phyloP scores from a whole-genome alignment of 108 stramenopile genomes.

The Aurantiochytrium sp. region DNA sequence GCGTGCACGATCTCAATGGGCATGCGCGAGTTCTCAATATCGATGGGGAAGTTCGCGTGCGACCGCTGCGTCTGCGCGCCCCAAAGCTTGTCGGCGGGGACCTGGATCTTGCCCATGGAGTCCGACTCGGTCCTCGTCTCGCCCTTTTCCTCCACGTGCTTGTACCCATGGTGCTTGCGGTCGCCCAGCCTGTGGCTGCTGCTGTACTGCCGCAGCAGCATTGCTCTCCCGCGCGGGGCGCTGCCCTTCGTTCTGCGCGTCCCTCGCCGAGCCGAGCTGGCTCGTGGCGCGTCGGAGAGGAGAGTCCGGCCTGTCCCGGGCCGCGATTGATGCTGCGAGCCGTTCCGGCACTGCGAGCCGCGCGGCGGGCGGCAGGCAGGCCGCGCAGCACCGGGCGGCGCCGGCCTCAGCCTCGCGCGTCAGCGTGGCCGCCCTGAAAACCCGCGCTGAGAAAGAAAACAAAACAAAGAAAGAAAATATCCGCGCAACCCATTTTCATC shows the following conservation, averaged over 20 bases:
- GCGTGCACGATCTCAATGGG: conserved; percentile 82
- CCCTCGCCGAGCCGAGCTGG: neutral
- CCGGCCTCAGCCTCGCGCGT: too few relatives aligned
- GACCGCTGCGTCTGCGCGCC: conserved; percentile 88
- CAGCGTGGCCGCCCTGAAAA: too few relatives aligned
- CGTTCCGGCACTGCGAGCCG: too few relatives aligned
- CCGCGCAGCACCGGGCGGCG: too few relatives aligned
- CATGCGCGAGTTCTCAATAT: conserved; percentile 82
- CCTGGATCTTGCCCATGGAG: conserved; percentile 52
- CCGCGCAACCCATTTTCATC: too few relatives aligned
- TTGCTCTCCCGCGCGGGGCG: too few relatives aligned
- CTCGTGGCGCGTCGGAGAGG: too few relatives aligned
- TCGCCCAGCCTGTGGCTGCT: neutral
- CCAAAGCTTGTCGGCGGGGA: conserved; percentile 57
- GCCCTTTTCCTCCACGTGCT: neutral
- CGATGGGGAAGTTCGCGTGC: conserved; percentile 89
- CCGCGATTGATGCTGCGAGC: too few relatives aligned
- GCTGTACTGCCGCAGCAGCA: neutral
- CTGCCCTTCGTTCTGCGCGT: neutral
- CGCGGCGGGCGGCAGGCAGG: too few relatives aligned
- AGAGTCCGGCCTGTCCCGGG: too few relatives aligned
- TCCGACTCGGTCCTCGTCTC: conserved; percentile 39
- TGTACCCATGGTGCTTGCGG: conserved; percentile 9
- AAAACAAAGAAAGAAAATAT: too few relatives aligned
- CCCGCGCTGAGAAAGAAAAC: too few relatives aligned